These are phyloP conservation scores for Diacronema lutheri DNA, from an alignment of 78 protist genomes.

Conservation along the genomic window DNA sequence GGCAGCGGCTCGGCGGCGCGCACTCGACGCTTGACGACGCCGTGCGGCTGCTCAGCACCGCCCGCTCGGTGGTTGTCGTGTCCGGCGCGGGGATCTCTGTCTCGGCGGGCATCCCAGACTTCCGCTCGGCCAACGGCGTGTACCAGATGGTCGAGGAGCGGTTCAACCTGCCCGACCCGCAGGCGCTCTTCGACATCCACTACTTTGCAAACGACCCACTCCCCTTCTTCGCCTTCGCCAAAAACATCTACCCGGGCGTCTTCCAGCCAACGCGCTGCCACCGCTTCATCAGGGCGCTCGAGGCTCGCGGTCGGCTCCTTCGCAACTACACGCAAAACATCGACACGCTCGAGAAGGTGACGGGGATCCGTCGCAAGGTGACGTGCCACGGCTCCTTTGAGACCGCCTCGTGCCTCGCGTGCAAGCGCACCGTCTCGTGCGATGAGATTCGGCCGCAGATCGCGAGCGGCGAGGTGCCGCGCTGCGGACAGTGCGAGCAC, in stretches of 20 bases:
- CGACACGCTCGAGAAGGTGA: conserved; percentile 44
- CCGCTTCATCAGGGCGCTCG: conserved; percentile 33
- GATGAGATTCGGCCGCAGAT: not conserved
- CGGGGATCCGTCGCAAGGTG: conserved; percentile 1
- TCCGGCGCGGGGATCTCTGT: conserved; percentile 51
- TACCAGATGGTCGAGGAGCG: not conserved
- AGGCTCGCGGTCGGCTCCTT: conserved; percentile 1
- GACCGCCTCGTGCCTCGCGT: conserved; percentile 24
- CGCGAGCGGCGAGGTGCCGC: not conserved
- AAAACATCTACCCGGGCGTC: conserved; percentile 7
- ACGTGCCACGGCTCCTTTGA: conserved; percentile 47
- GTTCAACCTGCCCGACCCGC: conserved; percentile 6
- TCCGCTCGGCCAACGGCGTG: conserved; percentile 1
- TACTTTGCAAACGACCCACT: conserved; percentile 30
- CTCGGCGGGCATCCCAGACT: conserved; percentile 54
- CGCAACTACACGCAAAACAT: conserved; percentile 59
- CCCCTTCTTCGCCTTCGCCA: conserved; percentile 18
- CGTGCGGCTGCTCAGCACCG: not conserved
- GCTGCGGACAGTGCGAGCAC: not conserved
- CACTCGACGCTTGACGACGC: no score
- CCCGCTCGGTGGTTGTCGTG: not conserved
- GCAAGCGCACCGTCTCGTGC: not conserved
- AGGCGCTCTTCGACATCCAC: conserved; percentile 33
- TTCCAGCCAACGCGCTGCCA: conserved; percentile 42
- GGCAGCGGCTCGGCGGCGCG: no score